Evolutionary conservation across 179 eudicot species (phyloP), one percentile per base, ranked within the genome.

Genomic region (Sideroxylon spinosum): DNA sequence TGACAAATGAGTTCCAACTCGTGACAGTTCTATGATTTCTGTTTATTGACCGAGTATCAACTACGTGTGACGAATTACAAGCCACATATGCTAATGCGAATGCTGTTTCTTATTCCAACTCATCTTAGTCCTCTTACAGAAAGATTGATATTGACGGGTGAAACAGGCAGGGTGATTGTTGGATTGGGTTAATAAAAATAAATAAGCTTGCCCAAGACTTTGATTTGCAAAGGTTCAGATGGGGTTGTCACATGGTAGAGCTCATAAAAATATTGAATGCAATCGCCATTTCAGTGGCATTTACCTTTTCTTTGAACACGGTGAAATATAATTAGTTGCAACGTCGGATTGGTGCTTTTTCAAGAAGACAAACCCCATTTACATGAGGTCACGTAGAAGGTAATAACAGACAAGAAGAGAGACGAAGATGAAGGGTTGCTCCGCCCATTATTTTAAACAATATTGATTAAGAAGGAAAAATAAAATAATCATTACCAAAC

Each of bases 391-490:
- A 56, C 79, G 22, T 49, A 59, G 48, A 69, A 14, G 81, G 81
- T 48, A 84, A 3, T 37, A 37, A 72, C 79, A 64, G 85, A 86
- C 85, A 84, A 84, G 72, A 57, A 65, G 79, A 79, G 78, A 81
- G 84, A 85, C 84, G 56, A 79, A 28, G 76, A 74, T 19, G 77
- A 66, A 78, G 66, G 88, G 76, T 76, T 68, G 86, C 78, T 82
- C 82, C 77, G 81, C 72, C 84, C 65, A 80, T 82, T 71, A 71
- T 66, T 76, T 17, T 69, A 68, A 68, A 46, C 13, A 56, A 65
- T 57, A 81, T 60, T 14, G 76, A 66, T 53, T 73, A 22, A 78
- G 10, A 23, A 56, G 62, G 46, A 76, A 64, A 26, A 37, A 79
- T 64, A 2, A 13, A 20, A 55, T 44, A 68, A 19, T 53, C 84